These are phyloP conservation scores for Cystobasidium ongulense DNA, from an alignment of 768 basidiomycete genomes.

Conservation along the genomic window DNA sequence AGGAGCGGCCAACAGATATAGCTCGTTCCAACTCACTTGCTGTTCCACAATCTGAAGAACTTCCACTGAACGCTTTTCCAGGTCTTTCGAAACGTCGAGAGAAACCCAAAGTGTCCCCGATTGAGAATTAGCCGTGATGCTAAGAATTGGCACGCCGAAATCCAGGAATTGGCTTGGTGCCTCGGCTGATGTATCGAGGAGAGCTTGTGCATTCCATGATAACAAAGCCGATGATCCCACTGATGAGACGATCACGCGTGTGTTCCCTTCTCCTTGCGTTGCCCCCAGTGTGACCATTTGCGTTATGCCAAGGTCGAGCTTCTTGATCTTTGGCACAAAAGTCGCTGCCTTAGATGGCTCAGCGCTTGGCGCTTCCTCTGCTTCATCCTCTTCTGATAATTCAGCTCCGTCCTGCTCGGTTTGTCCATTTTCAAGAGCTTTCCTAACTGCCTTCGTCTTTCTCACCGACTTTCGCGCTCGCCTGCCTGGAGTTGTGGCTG, in stretches of 20 bases:
- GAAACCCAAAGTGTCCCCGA: neutral
- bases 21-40: neutral
- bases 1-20: neutral
- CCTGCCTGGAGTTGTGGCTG: neutral
- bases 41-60: neutral
- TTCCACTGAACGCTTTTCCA: neutral
- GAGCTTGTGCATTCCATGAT: neutral
- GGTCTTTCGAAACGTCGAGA: neutral
- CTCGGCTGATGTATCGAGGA: neutral
- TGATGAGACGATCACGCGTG: slow-evolving; percentile 1
- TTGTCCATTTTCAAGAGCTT: neutral
- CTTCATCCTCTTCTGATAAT: slow-evolving; percentile 10
- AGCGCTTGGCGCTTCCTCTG: slow-evolving; percentile 2
- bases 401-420: slow-evolving; percentile 32
- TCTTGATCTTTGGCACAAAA: neutral
- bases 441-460: slow-evolving; percentile 12
- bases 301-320: slow-evolving; percentile 24
- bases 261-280: neutral
- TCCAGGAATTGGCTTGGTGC: neutral
- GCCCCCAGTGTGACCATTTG: slow-evolving; percentile 22
- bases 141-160: neutral
- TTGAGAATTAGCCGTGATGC: neutral
- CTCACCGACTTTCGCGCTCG: neutral
- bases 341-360: neutral
- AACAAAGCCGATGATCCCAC: neutral